Conservation (phyloP, 257 asterid genomes). For the Gentiana macrophylla region DNA sequence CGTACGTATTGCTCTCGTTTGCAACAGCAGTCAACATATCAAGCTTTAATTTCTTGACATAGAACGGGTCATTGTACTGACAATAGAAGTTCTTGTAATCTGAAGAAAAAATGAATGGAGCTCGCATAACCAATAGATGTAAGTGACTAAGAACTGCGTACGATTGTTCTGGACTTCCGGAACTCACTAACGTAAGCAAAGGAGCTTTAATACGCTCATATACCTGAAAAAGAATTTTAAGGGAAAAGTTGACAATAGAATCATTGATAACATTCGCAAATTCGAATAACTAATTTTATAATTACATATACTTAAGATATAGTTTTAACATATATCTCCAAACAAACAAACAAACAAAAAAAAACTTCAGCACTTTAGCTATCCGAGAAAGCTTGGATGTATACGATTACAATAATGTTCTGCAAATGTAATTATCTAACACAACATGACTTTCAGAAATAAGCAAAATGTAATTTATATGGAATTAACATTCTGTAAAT, state of each 20-base stretch:
- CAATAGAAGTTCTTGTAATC: conserved; percentile 99
- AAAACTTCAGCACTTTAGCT: no score
- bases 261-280: background rate
- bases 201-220: conserved; percentile 99
- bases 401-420: no score
- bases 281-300: background rate
- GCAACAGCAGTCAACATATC: conserved; percentile 99
- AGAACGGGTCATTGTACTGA: conserved; percentile 96
- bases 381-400: no score
- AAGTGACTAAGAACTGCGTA: conserved; percentile 93
- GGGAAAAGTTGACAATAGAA: background rate
- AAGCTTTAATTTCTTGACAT: conserved; percentile 94
- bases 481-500: no score
- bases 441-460: no score
- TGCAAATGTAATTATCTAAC: no score
- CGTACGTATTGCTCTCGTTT: conserved; percentile 95
- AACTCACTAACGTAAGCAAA: conserved; percentile 91
- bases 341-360: no score
- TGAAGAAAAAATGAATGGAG: conserved; percentile 83
- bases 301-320: background rate
- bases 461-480: no score
- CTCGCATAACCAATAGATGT: conserved; percentile 96
- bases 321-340: no score
- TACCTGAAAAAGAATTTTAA: conserved; percentile 40
- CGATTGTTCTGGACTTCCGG: conserved; percentile 98